Evolutionary conservation across 202 grass and related monocot species (phyloP).

Genomic region (Eragrostis tef): DNA sequence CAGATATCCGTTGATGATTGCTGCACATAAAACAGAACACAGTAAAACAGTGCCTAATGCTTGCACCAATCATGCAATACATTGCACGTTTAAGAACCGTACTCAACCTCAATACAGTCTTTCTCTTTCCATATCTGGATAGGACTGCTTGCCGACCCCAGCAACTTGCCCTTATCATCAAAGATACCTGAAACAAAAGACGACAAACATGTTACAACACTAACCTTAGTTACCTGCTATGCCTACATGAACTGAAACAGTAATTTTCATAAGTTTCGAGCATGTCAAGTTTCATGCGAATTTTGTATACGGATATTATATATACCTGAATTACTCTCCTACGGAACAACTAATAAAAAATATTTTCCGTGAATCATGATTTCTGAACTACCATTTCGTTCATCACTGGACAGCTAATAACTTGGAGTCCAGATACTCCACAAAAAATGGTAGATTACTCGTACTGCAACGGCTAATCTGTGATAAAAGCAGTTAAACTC

Average conservation of each 20-base stretch:
- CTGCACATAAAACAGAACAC: slow-evolving; percentile 55
- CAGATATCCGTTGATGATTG: slow-evolving; percentile 96
- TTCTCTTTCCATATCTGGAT: slow-evolving; percentile 99
- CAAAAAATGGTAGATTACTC: background rate
- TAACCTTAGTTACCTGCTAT: background rate
- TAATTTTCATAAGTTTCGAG: background rate
- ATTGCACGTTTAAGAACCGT: slow-evolving; percentile 7
- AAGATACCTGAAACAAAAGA: slow-evolving; percentile 63
- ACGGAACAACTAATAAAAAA: background rate
- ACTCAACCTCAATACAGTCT: slow-evolving; percentile 80
- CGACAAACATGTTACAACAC: slow-evolving; percentile 26
- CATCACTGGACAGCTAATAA: background rate
- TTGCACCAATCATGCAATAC: slow-evolving; percentile 18
- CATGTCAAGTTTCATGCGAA: background rate
- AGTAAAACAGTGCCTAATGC: background rate
- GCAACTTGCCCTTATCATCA: slow-evolving; percentile 71
- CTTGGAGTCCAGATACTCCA: background rate
- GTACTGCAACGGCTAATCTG: background rate
- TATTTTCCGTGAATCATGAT: background rate
- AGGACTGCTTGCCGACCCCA: slow-evolving; percentile 74
- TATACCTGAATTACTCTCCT: background rate
- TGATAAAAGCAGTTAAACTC: background rate
- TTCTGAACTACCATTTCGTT: slow-evolving; percentile 27
- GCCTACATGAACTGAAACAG: background rate
- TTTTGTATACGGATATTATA: background rate